Evolutionary conservation across 345 rosid species (phyloP).

Genomic region (Psidium friedrichsthalianum): DNA sequence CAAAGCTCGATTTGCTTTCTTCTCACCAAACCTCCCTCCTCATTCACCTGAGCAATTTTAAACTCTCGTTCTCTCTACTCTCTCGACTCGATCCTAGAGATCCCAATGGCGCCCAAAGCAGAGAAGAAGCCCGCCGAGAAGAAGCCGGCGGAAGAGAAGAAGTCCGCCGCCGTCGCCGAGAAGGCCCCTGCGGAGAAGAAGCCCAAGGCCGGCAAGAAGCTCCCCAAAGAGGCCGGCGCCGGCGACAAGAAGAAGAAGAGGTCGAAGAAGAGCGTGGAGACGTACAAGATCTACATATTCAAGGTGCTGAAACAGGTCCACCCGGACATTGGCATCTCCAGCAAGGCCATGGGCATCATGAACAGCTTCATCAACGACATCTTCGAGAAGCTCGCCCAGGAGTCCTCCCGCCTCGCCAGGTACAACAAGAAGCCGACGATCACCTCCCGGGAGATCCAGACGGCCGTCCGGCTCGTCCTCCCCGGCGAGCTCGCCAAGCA

Average conservation of each 20-base stretch:
- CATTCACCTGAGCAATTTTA: background rate
- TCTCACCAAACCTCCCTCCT: background rate
- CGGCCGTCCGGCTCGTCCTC: slow-evolving; percentile 53
- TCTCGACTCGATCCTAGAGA: too few species aligned
- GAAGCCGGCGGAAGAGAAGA: slow-evolving; percentile 34
- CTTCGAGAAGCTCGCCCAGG: slow-evolving; percentile 42
- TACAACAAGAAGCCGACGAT: slow-evolving; percentile 77
- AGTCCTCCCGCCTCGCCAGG: slow-evolving; percentile 59
- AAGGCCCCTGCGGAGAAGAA: slow-evolving; percentile 70
- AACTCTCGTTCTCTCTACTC: background rate
- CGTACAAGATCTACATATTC: slow-evolving; percentile 76
- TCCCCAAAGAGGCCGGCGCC: slow-evolving; percentile 54
- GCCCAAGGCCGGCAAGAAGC: slow-evolving; percentile 74
- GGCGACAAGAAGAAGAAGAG: slow-evolving; percentile 56
- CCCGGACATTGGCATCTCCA: slow-evolving; percentile 3
- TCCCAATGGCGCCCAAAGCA: slow-evolving; percentile 36
- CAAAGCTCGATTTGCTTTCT: background rate
- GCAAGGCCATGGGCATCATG: slow-evolving; percentile 68
- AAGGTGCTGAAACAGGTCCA: slow-evolving; percentile 6
- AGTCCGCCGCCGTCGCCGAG: slow-evolving; percentile 36
- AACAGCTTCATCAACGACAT: slow-evolving; percentile 61
- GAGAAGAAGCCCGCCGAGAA: slow-evolving; percentile 65
- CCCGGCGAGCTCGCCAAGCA: slow-evolving; percentile 73
- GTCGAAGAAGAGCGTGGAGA: slow-evolving; percentile 47
- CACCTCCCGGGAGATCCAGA: slow-evolving; percentile 64